Base-by-base conservation (phyloP, 208 protist species). In the Crithidia mellificae region DNA sequence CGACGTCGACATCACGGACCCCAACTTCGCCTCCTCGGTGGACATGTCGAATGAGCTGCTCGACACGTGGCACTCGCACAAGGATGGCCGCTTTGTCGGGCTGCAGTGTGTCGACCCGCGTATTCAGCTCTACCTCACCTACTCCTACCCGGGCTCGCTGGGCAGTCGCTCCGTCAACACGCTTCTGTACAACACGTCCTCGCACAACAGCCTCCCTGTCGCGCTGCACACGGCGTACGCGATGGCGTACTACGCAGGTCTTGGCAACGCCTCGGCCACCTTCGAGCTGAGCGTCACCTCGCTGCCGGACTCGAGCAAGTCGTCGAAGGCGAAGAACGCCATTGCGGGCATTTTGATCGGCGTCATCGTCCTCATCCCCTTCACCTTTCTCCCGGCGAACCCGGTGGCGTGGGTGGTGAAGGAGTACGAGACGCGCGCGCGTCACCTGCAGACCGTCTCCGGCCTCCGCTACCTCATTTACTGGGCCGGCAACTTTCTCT, bases 401-500 rank as follows among this genome's bases (percentile, higher is more conserved):
- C 34, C 52, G 5, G 80, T 95, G 0, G 78, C 74, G 6, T 92
- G 81, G 78, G 55, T 95, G 6, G 88, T 95, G 68, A 92, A 85
- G 77, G 90, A 95, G 75, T 83, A 84, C 3, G 77, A 91, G 69
- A 87, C 74, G 63, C 88, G 84, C 53, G 70, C 88, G 1, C 75
- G 80, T 22, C 90, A 95, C 49, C 47, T 95, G 66, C 90, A 95
- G 77, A 85, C 80, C 47, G 71, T 95, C 25, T 90, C 83, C 17
- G 90, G 90, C 17, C 64, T 94, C 14, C 63, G 70, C 44, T 81
- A 83, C 62, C 78, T 72, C 47, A 53, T 88, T 2, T 94, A 94
- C 74, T 94, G 86, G 86, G 11, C 80, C 15, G 62, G 72, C 24
- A 91, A 80, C 53, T 84, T 89, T 20, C 25, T 86, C 9, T 91